Base-by-base conservation (phyloP, 2,329 filamentous ascomycete genomes). In the Ramularia collo-cygni region DNA sequence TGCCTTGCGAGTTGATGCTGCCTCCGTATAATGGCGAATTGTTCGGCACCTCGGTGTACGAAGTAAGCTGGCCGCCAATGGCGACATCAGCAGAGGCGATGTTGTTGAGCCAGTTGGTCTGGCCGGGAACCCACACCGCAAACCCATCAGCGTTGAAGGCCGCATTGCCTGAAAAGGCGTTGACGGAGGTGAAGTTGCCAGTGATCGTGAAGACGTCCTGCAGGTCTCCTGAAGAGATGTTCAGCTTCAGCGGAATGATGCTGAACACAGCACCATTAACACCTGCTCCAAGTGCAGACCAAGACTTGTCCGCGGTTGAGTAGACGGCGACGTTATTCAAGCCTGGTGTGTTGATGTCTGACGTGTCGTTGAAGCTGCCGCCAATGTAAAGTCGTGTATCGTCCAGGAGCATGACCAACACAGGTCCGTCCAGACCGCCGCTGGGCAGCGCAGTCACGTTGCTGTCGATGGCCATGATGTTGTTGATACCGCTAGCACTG, bases 101-200 rank as follows among this genome's bases (percentile, higher is more conserved):
- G 51, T 93, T 92, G 57, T 87, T 79, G 12, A 98, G 71, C 92
- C 92, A 98, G 59, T 92, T 92, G 42, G 72, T 74, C 46, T 75
- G 72, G 3, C 88, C 93, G 3, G 85, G 85, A 6, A 96, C 82
- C 92, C 92, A 98, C 27, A 96, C 72, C 10, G 87, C 90, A 55
- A 98, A 87, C 2, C 89, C 88, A 36, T 77, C 64, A 1, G 80
- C 83, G 7, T 74, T 55, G 18, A 81, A 71, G 8, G 78, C 74
- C 5, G 71, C 62, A 50, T 81, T 81, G 48, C 70, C 70, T 26
- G 69, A 77, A 52, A 87, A 90, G 0, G 74, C 75, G 18, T 81
- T 74, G 46, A 95, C 77, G 38, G 79, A 69, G 12, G 76, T 74
- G 61, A 98, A 98, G 44, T 78, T 72, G 4, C 92, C 92, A 35